Conservation (phyloP, 257 asterid species). For the Osmanthus fragrans region DNA sequence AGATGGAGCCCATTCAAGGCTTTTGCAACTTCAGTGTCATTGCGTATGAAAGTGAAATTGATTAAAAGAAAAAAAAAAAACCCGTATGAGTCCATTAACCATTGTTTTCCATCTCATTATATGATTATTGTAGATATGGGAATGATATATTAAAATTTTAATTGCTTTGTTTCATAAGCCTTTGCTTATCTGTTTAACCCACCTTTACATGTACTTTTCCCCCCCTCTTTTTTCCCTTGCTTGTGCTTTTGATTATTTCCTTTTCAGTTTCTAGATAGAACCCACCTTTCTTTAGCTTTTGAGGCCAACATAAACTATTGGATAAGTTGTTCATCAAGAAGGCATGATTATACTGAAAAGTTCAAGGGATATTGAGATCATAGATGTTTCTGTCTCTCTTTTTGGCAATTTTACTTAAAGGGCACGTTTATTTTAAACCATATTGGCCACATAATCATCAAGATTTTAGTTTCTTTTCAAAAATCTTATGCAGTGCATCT, state of each 20-base stretch:
- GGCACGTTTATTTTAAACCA: no score
- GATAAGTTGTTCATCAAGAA: constrained; percentile 11
- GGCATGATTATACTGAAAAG: constrained; percentile 16
- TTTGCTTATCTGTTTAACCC: neutral
- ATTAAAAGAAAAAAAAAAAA: neutral
- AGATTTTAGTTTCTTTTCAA: no score
- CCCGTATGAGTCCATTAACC: constrained; percentile 38
- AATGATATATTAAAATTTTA: neutral
- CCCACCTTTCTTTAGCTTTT: neutral
- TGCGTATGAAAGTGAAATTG: constrained; percentile 44
- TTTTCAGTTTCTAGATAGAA: constrained; percentile 25
- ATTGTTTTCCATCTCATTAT: constrained; percentile 13
- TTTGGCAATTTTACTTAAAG: neutral
- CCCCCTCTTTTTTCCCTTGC: constrained; percentile 3
- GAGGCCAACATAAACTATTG: constrained; percentile 34
- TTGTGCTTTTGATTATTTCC: constrained; percentile 15
- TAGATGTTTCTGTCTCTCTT: no score
- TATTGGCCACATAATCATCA: no score
- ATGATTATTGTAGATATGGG: constrained; percentile 57
- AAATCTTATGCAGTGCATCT: no score
- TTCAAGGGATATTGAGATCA: neutral
- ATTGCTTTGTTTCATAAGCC: neutral
- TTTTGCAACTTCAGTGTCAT: constrained; percentile 77
- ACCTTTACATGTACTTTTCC: neutral
- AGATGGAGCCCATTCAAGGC: constrained; percentile 80